phyloP scores from a whole-genome alignment of 805 yeast genomes.

The Candida ortonii region DNA sequence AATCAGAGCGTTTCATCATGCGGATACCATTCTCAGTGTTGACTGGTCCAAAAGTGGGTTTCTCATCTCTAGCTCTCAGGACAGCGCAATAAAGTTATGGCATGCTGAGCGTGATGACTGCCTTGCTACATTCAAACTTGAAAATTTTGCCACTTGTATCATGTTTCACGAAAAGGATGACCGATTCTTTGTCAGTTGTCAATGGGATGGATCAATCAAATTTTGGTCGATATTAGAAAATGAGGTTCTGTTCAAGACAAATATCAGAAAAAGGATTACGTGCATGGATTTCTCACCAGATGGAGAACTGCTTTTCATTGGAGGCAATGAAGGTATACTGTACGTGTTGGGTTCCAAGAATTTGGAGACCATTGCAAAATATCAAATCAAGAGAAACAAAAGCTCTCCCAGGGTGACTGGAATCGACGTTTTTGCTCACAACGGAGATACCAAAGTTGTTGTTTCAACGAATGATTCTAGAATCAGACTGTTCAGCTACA shows the following conservation, averaged over 20 bases:
- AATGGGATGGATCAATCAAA: slow-evolving; percentile 69
- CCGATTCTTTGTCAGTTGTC: slow-evolving; percentile 79
- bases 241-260: slow-evolving; percentile 56
- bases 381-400: slow-evolving; percentile 44
- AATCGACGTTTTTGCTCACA: slow-evolving; percentile 45
- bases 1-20: slow-evolving; percentile 55
- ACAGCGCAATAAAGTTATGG: slow-evolving; percentile 80
- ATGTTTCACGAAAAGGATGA: slow-evolving; percentile 84
- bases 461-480: slow-evolving; percentile 83
- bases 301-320: slow-evolving; percentile 59
- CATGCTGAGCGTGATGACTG: slow-evolving; percentile 67
- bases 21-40: slow-evolving; percentile 64
- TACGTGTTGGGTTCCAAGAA: slow-evolving; percentile 62
- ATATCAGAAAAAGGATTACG: slow-evolving; percentile 66
- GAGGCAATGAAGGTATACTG: slow-evolving; percentile 76
- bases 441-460: slow-evolving; percentile 36
- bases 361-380: slow-evolving; percentile 43
- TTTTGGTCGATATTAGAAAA: slow-evolving; percentile 85
- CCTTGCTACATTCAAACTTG: slow-evolving; percentile 62
- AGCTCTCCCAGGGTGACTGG: slow-evolving; percentile 72
- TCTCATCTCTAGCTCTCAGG: slow-evolving; percentile 78
- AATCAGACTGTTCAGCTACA: slow-evolving; percentile 60
- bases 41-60: slow-evolving; percentile 91
- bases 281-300: slow-evolving; percentile 71
- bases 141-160: slow-evolving; percentile 80